These are phyloP conservation scores for Quercus alba DNA, from an alignment of 306 rosid genomes.

Conservation along the genomic window DNA sequence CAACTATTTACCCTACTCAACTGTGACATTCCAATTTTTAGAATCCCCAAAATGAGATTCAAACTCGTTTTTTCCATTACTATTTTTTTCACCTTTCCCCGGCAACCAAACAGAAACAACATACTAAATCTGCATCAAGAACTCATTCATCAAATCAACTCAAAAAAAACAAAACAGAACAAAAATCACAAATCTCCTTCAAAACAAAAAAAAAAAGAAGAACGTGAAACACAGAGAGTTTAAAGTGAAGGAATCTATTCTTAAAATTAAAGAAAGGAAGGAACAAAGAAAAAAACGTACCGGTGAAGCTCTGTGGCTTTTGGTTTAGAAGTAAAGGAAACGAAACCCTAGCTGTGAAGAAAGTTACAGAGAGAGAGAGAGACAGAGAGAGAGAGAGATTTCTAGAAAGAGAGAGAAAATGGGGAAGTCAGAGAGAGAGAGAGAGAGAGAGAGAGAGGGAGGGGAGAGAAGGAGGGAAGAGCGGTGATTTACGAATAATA, in stretches of 20 bases:
- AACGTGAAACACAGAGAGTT: constrained; percentile 12
- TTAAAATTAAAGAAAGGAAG: constrained; percentile 12
- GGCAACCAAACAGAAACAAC: constrained; percentile 21
- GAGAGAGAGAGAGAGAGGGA: constrained; percentile 14
- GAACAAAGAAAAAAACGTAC: constrained; percentile 34
- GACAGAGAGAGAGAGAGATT: constrained; percentile 20
- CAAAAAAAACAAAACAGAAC: not conserved
- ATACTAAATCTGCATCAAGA: constrained; percentile 19
- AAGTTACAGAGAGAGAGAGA: constrained; percentile 27
- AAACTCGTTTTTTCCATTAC: constrained; percentile 18
- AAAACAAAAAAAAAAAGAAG: not conserved
- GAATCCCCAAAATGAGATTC: constrained; percentile 26
- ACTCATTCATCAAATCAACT: constrained; percentile 3
- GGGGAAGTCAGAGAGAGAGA: constrained; percentile 17
- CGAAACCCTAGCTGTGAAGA: constrained; percentile 59
- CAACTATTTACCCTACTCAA: constrained; percentile 6
- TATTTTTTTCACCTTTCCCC: constrained; percentile 33
- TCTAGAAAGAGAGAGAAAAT: constrained; percentile 14
- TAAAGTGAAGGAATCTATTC: not conserved
- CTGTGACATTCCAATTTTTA: constrained; percentile 13
- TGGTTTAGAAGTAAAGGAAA: constrained; percentile 56
- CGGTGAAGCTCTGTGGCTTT: constrained; percentile 27
- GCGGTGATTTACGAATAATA: constrained; percentile 50
- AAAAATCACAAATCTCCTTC: not conserved
- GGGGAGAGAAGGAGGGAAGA: constrained; percentile 27